Conservation (phyloP, 1,284 basidiomycete species). For the Ceratobasidium sp. region DNA sequence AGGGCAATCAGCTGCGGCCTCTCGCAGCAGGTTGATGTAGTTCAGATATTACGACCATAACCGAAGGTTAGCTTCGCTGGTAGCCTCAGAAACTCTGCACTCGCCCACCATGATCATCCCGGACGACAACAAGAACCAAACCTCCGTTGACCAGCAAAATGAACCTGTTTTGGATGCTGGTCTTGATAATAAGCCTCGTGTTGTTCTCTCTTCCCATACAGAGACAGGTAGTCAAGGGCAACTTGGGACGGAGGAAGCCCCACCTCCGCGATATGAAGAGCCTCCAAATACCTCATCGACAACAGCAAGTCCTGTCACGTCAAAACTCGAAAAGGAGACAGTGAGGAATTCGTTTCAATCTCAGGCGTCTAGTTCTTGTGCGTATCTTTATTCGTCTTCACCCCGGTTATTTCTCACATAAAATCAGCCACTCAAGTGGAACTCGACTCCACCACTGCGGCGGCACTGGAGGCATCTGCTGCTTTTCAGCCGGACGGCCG, state of each 20-base stretch:
- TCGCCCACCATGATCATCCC: conserved; percentile 34
- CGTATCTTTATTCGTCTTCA: neutral
- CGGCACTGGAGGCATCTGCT: conserved; percentile 24
- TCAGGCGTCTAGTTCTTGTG: conserved; percentile 14
- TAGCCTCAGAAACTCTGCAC: too few relatives aligned
- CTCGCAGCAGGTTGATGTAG: neutral
- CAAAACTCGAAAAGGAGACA: conserved; percentile 12
- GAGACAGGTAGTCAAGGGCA: too few relatives aligned
- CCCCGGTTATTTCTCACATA: neutral
- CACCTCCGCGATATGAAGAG: conserved; percentile 37
- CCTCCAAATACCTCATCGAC: neutral
- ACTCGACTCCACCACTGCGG: neutral
- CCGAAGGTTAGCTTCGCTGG: too few relatives aligned
- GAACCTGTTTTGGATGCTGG: too few relatives aligned
- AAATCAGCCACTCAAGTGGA: neutral
- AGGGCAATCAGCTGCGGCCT: neutral
- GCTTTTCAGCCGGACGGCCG: conserved; percentile 35
- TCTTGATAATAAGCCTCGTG: too few relatives aligned
- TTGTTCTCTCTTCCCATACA: too few relatives aligned
- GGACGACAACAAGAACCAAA: conserved; percentile 6
- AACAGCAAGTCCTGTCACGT: neutral
- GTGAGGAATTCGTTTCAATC: conserved; percentile 23
- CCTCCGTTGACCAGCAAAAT: neutral
- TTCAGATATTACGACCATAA: neutral
- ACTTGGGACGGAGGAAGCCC: neutral